These are phyloP conservation scores for Sclerotinia sclerotiorum DNA, from an alignment of 2,329 filamentous ascomycete genomes.

Conservation along the genomic window DNA sequence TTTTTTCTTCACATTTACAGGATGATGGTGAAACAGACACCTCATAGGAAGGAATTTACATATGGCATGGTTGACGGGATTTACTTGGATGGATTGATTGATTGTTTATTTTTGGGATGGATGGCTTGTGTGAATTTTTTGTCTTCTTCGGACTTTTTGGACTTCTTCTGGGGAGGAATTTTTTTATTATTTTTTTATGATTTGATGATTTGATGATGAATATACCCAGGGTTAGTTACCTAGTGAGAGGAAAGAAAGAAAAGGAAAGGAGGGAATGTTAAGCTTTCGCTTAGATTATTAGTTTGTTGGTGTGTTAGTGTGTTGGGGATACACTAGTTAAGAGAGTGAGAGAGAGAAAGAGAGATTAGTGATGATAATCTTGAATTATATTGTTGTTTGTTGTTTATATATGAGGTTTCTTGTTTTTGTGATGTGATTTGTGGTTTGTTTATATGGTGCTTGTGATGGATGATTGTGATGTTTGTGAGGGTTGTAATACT, in stretches of 20 bases:
- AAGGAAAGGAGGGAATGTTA: neutral
- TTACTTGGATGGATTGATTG: neutral
- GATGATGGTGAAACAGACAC: neutral
- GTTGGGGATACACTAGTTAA: neutral
- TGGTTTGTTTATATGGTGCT: too few species aligned
- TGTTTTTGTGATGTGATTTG: neutral
- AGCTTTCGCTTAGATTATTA: constrained; percentile 2
- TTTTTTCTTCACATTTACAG: neutral
- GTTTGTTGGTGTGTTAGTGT: neutral
- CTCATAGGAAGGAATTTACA: neutral
- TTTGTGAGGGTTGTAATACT: neutral
- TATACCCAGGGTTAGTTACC: neutral
- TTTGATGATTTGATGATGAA: constrained; percentile 16
- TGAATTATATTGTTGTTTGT: neutral
- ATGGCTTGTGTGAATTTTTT: neutral
- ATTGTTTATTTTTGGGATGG: neutral
- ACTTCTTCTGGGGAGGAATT: neutral
- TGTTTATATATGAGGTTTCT: neutral
- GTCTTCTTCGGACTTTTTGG: neutral
- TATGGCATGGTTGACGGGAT: neutral
- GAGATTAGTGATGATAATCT: neutral
- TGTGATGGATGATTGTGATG: too few species aligned
- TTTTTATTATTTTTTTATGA: neutral
- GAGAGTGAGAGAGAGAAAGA: neutral
- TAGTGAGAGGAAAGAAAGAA: too few species aligned